Base-by-base conservation (phyloP, 2,329 filamentous ascomycete genomes). In the Magnaporthales sp. region DNA sequence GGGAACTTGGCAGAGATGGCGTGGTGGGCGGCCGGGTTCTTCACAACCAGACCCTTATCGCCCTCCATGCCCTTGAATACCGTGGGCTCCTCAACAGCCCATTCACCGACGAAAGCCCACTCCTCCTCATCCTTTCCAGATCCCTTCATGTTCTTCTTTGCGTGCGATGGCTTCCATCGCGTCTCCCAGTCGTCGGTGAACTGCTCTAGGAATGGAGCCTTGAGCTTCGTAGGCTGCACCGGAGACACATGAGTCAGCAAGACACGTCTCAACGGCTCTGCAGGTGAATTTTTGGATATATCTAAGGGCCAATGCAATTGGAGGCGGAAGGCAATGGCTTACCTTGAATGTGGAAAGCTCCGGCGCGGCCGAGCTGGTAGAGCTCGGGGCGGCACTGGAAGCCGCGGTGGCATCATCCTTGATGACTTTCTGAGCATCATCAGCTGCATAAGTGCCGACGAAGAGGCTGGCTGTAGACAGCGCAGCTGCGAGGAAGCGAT, bases 1-100 rank as follows among this genome's bases (percentile, higher is more conserved):
- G 91, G 89, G 84, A 99, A 98, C 82, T 98, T 98, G 82, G 95
- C 92, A 64, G 95, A 99, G 80, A 99, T 99, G 83, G 95, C 95
- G 81, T 99, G 95, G 83, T 99, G 95, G 74, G 95, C 95, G 72
- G 95, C 95, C 71, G 91, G 86, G 83, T 98, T 96, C 90, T 99
- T 99, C 80, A 98, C 88, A 70, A 99, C 94, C 73, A 99, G 88
- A 80, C 94, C 95, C 84, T 96, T 96, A 82, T 98, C 94, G 70
- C 92, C 93, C 74, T 93, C 89, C 73, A 97, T 95, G 74, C 93
- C 95, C 84, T 95, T 96, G 80, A 91, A 90, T 75, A 95, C 88
- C 69, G 82, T 82, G 66, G 95, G 95, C 86, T 98, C 95, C 84
- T 99, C 95, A 69, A 97, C 95, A 64, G 92, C 82, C 95, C 95